These are phyloP conservation scores for Flaveria ramosissima DNA, from an alignment of 129 eudicot species.

Conservation along the genomic window DNA sequence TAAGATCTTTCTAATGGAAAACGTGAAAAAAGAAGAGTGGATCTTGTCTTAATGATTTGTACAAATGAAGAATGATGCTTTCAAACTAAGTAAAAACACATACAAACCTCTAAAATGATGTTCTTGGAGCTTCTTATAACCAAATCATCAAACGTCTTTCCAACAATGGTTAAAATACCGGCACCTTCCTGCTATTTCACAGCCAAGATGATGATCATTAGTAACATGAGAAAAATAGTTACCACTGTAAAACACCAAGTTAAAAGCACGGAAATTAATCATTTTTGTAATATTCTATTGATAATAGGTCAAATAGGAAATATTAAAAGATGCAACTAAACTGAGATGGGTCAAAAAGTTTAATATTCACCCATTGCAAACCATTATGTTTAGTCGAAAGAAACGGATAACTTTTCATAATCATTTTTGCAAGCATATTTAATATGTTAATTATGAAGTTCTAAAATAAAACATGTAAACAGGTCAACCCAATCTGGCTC, in stretches of 20 bases:
- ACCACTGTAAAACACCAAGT: not conserved
- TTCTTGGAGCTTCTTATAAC: constrained; percentile 62
- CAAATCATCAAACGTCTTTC: constrained; percentile 80
- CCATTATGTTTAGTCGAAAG: too few relatives aligned
- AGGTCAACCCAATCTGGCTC: not conserved
- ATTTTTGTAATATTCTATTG: not conserved
- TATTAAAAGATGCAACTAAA: not conserved
- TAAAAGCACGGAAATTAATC: not conserved
- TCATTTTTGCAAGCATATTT: too few relatives aligned
- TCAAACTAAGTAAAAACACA: not conserved
- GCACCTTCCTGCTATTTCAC: constrained; percentile 55
- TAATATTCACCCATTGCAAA: too few relatives aligned
- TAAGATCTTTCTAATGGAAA: not conserved
- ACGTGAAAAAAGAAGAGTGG: too few relatives aligned
- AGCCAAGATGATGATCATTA: not conserved
- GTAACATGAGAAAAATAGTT: not conserved
- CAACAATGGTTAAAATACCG: constrained; percentile 61
- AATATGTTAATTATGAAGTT: too few relatives aligned
- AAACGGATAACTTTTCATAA: too few relatives aligned
- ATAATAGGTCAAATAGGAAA: not conserved
- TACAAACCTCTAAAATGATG: constrained; percentile 70
- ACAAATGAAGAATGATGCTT: not conserved
- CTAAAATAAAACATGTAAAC: not conserved
- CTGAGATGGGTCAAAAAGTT: too few relatives aligned
- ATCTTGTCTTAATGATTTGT: not conserved